Evolutionary conservation across 345 rosid genomes (phyloP).

Genomic region (Aquilaria yunnanensis): DNA sequence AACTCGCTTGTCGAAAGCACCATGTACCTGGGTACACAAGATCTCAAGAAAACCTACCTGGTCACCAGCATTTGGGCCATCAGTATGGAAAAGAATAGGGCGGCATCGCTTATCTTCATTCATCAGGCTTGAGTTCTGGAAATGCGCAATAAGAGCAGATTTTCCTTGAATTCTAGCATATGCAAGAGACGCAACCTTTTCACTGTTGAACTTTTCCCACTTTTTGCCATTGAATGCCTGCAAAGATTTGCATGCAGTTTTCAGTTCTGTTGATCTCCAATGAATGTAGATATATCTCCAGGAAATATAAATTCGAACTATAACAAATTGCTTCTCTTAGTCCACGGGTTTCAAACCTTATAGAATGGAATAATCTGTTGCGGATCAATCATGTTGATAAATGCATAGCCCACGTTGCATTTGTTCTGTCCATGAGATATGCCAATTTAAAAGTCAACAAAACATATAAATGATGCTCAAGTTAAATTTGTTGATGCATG

Average conservation of each 20-base stretch:
- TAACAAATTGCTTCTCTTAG: not conserved
- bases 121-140: slow-evolving; percentile 92
- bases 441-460: slow-evolving; percentile 8
- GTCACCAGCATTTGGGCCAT: slow-evolving; percentile 88
- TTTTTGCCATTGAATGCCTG: slow-evolving; percentile 88
- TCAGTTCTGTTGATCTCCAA: not conserved
- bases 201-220: slow-evolving; percentile 93
- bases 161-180: slow-evolving; percentile 90
- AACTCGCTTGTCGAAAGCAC: no score
- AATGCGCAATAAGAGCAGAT: slow-evolving; percentile 83
- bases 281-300: not conserved
- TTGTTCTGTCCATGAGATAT: slow-evolving; percentile 51
- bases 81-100: slow-evolving; percentile 82
- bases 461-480: not conserved
- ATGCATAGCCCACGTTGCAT: slow-evolving; percentile 93
- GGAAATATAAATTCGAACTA: not conserved
- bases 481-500: slow-evolving; percentile 1
- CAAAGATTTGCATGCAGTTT: slow-evolving; percentile 5
- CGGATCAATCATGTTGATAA: slow-evolving; percentile 81
- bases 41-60: slow-evolving; percentile 36
- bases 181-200: slow-evolving; percentile 82
- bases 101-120: slow-evolving; percentile 92
- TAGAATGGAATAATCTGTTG: slow-evolving; percentile 64
- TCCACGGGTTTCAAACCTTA: slow-evolving; percentile 34
- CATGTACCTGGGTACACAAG: no score